A percentile compares a stretch with the other conserved stretches of the same genome.
phyloP scores from a whole-genome alignment of 1,139 yeast species.

The Saccharomyces uvarum region DNA sequence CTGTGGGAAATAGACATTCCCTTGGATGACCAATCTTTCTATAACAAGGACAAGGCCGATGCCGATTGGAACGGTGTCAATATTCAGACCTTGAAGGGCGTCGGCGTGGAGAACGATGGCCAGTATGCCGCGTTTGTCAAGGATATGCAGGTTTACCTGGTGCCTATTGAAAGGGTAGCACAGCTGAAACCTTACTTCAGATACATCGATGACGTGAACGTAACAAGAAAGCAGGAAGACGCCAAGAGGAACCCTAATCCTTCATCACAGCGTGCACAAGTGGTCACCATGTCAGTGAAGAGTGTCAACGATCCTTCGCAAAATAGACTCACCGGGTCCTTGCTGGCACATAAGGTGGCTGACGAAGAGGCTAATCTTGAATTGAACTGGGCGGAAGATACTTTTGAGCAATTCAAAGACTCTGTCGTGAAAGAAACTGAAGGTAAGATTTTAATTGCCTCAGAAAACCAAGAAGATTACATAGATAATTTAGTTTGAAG shows the following conservation, averaged over 20 bases:
- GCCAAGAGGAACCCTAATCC: slow-evolving; percentile 39
- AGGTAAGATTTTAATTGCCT: background rate
- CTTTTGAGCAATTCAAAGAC: slow-evolving; percentile 26
- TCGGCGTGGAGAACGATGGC: slow-evolving; percentile 49
- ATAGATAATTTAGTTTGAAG: slow-evolving; percentile 16
- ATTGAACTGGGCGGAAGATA: slow-evolving; percentile 27
- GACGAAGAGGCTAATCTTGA: slow-evolving; percentile 62
- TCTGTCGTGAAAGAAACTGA: slow-evolving; percentile 21
- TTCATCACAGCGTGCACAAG: slow-evolving; percentile 45
- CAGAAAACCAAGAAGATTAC: slow-evolving; percentile 15
- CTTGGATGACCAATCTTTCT: slow-evolving; percentile 50
- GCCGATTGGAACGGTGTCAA: slow-evolving; percentile 47
- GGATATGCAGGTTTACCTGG: slow-evolving; percentile 49
- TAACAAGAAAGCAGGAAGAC: slow-evolving; percentile 33
- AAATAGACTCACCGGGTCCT: slow-evolving; percentile 70
- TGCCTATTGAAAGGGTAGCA: slow-evolving; percentile 59
- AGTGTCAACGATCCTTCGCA: slow-evolving; percentile 49
- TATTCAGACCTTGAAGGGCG: slow-evolving; percentile 67
- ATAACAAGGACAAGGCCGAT: slow-evolving; percentile 54
- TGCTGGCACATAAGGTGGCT: slow-evolving; percentile 61
- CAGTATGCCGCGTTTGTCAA: slow-evolving; percentile 48
- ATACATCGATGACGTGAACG: slow-evolving; percentile 53
- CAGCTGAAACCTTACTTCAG: slow-evolving; percentile 79
- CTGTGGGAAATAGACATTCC: slow-evolving; percentile 67
- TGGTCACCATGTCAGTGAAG: slow-evolving; percentile 72